A percentile compares a stretch with the other conserved stretches of the same genome.
Evolutionary conservation across 2,329 filamentous ascomycete species (phyloP).

Genomic region (Diplodia seriata): DNA sequence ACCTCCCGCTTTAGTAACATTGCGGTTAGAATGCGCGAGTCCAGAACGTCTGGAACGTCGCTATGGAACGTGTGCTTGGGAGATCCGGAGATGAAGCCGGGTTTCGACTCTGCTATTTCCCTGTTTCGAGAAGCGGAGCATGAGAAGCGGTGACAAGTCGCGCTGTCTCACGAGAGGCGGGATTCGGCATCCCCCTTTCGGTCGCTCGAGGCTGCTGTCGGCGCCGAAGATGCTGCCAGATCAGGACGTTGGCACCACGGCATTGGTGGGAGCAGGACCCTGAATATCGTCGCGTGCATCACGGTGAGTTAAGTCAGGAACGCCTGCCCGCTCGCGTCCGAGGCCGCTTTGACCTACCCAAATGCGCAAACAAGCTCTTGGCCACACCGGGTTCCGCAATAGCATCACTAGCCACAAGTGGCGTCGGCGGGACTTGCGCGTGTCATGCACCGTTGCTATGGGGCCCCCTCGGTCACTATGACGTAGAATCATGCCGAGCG

Average conservation of each 20-base stretch:
- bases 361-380: background rate
- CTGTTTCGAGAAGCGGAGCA: slow-evolving; percentile 28
- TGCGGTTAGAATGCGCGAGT: slow-evolving; percentile 23
- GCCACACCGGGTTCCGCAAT: slow-evolving; percentile 8
- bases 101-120: slow-evolving; percentile 12
- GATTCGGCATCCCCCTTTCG: slow-evolving; percentile 5
- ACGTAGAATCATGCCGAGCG: background rate
- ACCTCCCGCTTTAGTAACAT: slow-evolving; percentile 20
- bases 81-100: slow-evolving; percentile 29
- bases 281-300: slow-evolving; percentile 25
- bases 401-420: slow-evolving; percentile 19
- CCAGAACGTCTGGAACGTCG: slow-evolving; percentile 12
- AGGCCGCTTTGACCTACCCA: slow-evolving; percentile 7
- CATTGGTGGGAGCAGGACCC: slow-evolving; percentile 13
- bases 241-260: background rate
- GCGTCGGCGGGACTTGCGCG: background rate
- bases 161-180: slow-evolving; percentile 23
- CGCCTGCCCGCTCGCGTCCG: slow-evolving; percentile 10
- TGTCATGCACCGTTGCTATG: slow-evolving; percentile 18
- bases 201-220: background rate
- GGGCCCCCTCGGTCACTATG: slow-evolving; percentile 8
- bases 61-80: slow-evolving; percentile 15
- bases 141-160: slow-evolving; percentile 24
- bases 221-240: slow-evolving; percentile 1
- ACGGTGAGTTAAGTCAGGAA: slow-evolving; percentile 19